phyloP scores from a whole-genome alignment of 73 alveolate genomes.

The Vitrella brassicaformis region DNA sequence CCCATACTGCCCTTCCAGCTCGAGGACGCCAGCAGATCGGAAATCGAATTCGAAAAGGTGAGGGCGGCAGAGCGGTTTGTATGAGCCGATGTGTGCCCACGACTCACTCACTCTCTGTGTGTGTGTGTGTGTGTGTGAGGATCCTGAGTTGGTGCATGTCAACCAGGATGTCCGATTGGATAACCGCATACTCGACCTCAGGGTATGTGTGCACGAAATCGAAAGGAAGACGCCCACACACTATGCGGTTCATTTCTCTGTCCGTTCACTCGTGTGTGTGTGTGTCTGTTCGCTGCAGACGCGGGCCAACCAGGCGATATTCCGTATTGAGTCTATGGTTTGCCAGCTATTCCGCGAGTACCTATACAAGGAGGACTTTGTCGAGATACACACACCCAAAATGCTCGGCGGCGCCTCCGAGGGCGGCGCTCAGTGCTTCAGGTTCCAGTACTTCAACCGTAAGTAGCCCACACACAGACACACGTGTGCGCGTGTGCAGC shows the following conservation, averaged over 20 bases:
- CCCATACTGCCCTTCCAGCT: slow-evolving; percentile 15
- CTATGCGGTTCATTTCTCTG: no score
- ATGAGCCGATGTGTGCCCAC: not conserved
- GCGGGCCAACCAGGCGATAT: slow-evolving; percentile 88
- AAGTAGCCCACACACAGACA: no score
- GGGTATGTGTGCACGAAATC: no score
- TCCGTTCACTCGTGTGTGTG: not conserved
- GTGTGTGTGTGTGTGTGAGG: not conserved
- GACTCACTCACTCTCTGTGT: not conserved
- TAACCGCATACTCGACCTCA: slow-evolving; percentile 24
- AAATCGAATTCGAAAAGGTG: slow-evolving; percentile 12
- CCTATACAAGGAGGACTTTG: slow-evolving; percentile 63
- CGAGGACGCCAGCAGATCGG: slow-evolving; percentile 29
- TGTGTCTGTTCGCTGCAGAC: not conserved
- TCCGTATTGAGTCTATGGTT: slow-evolving; percentile 79
- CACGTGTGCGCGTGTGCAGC: no score
- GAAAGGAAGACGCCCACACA: no score
- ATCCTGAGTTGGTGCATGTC: not conserved
- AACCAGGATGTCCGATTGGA: slow-evolving; percentile 22
- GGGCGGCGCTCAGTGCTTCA: slow-evolving; percentile 97
- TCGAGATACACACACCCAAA: slow-evolving; percentile 99
- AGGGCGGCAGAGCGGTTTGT: not conserved
- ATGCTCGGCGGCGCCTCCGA: slow-evolving; percentile 99
- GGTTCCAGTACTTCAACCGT: slow-evolving; percentile 17
- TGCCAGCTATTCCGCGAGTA: slow-evolving; percentile 85